Conservation (phyloP, 441 rosid genomes). For the Sinapis alba region DNA sequence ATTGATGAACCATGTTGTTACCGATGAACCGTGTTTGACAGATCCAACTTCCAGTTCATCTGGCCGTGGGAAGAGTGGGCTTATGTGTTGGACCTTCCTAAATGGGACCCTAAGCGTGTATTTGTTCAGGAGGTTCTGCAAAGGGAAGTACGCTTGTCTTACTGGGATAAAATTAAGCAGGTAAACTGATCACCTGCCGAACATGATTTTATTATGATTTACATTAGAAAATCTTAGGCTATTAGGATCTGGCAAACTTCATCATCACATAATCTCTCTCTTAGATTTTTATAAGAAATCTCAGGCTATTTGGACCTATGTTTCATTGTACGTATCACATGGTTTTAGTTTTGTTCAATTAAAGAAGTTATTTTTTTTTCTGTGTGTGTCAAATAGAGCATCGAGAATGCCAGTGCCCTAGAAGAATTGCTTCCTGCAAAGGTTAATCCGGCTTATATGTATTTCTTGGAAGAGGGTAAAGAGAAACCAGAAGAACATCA, state of each 20-base stretch:
- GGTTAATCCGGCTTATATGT: constrained; percentile 73
- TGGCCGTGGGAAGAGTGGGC: constrained; percentile 99
- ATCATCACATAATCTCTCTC: no score
- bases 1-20: no score
- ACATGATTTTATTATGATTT: not conserved
- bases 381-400: constrained; percentile 61
- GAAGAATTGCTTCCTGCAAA: constrained; percentile 96
- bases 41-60: constrained; percentile 97
- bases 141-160: constrained; percentile 97
- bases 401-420: constrained; percentile 85
- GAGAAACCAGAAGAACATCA: constrained; percentile 75
- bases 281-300: no score
- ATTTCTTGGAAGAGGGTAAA: constrained; percentile 63
- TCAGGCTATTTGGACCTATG: no score
- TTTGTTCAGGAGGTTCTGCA: constrained; percentile 99
- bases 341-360: constrained; percentile 1
- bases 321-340: not conserved
- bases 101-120: constrained; percentile 98
- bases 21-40: no score
- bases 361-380: constrained; percentile 8
- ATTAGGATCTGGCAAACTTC: not conserved
- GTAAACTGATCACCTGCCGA: constrained; percentile 41
- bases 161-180: constrained; percentile 99
- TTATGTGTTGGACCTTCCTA: constrained; percentile 90
- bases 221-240: not conserved